Percentiles rank a stretch among this genome's conserved stretches.
phyloP scores from a whole-genome alignment of 768 basidiomycete species.

The Lactarius akahatsu region DNA sequence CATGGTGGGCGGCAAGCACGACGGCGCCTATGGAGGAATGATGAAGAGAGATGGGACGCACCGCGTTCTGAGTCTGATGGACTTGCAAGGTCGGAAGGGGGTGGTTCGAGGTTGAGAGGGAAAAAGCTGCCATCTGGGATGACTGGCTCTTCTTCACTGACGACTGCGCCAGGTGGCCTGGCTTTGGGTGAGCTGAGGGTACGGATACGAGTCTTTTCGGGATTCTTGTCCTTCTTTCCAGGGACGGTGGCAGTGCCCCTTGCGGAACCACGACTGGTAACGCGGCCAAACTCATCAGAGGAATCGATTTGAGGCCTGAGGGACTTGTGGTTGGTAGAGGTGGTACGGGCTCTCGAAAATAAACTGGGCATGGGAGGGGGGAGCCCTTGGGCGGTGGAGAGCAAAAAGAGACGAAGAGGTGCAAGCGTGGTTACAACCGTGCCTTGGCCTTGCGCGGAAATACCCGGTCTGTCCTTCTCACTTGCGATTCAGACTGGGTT shows the following conservation, averaged over 20 bases:
- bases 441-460: neutral
- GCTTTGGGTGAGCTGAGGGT: slow-evolving; percentile 43
- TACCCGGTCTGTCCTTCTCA: neutral
- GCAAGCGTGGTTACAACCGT: slow-evolving; percentile 2
- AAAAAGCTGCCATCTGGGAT: slow-evolving; percentile 40
- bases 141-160: slow-evolving; percentile 35
- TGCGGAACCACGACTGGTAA: slow-evolving; percentile 47
- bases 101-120: slow-evolving; percentile 38
- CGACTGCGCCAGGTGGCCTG: slow-evolving; percentile 38
- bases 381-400: neutral
- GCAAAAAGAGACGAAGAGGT: slow-evolving; percentile 2
- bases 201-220: slow-evolving; percentile 45
- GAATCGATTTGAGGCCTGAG: slow-evolving; percentile 33
- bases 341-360: slow-evolving; percentile 69
- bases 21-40: slow-evolving; percentile 2
- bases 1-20: neutral
- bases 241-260: slow-evolving; percentile 35
- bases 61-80: slow-evolving; percentile 27
- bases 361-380: slow-evolving; percentile 61
- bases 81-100: slow-evolving; percentile 24
- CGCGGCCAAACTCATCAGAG: slow-evolving; percentile 67
- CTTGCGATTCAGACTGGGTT: slow-evolving; percentile 1
- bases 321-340: slow-evolving; percentile 45
- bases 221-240: slow-evolving; percentile 40
- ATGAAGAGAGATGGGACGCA: slow-evolving; percentile 7